Percentiles rank a stretch among this genome's conserved stretches.
Evolutionary conservation across 441 rosid genomes (phyloP).

Genomic region (Manihot esculenta): DNA sequence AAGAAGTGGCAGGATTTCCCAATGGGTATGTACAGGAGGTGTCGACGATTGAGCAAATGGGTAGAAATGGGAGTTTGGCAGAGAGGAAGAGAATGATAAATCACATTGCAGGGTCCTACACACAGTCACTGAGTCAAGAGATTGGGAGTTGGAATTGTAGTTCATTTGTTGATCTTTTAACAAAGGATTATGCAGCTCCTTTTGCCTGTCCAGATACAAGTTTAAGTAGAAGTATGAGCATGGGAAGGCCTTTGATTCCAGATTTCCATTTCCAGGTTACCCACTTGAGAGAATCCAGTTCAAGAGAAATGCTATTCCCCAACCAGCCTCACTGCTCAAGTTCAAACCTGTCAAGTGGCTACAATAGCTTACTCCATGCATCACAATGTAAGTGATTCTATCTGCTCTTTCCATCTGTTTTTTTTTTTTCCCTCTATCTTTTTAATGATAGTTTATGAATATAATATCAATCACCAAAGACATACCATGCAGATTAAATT

Average conservation of each 20-base stretch:
- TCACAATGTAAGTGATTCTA: constrained; percentile 42
- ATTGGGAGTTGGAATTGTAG: constrained; percentile 23
- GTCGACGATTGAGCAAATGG: constrained; percentile 22
- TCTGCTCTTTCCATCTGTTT: neutral
- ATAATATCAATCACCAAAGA: constrained; percentile 3
- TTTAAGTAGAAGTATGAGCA: constrained; percentile 21
- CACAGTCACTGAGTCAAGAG: constrained; percentile 26
- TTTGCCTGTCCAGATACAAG: constrained; percentile 25
- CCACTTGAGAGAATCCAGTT: constrained; percentile 22
- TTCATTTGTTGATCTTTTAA: constrained; percentile 32
- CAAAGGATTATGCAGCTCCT: constrained; percentile 30
- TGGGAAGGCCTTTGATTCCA: constrained; percentile 27
- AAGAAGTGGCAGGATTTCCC: constrained; percentile 33
- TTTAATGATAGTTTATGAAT: neutral
- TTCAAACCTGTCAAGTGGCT: constrained; percentile 27
- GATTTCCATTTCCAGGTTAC: constrained; percentile 36
- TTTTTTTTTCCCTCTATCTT: neutral
- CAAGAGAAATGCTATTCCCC: constrained; percentile 19
- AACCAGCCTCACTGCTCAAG: constrained; percentile 34
- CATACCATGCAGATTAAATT: neutral
- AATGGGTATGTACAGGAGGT: constrained; percentile 36
- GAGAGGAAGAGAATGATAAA: constrained; percentile 32
- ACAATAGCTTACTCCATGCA: constrained; percentile 29
- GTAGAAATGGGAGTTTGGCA: constrained; percentile 27
- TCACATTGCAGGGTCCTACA: constrained; percentile 37